Percentiles rank a stretch among this genome's conserved stretches.
phyloP scores from a whole-genome alignment of 1,139 yeast species.

The Candida sp. region DNA sequence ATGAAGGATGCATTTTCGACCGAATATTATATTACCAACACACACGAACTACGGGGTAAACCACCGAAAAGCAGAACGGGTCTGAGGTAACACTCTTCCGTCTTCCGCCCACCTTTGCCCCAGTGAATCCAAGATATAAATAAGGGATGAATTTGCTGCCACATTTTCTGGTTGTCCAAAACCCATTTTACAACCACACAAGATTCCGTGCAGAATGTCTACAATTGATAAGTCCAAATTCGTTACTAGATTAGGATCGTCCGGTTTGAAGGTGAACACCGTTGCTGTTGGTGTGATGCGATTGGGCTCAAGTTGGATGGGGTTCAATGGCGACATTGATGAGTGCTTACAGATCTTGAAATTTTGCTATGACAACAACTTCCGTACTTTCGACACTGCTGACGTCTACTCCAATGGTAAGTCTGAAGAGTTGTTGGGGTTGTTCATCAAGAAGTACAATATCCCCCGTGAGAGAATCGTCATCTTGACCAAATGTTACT shows the following conservation, averaged over 20 bases:
- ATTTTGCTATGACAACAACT: constrained; percentile 49
- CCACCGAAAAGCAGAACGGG: no score
- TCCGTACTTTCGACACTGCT: constrained; percentile 44
- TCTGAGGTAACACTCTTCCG: no score
- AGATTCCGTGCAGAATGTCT: constrained; percentile 14
- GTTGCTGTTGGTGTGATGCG: constrained; percentile 8
- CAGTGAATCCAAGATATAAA: no score
- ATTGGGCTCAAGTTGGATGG: constrained; percentile 7
- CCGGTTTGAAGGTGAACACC: constrained; percentile 7
- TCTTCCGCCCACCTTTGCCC: no score
- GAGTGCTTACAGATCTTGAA: constrained; percentile 38
- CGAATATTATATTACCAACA: no score
- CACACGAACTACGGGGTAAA: no score
- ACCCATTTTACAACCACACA: no score
- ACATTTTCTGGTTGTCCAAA: no score
- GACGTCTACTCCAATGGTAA: constrained; percentile 31
- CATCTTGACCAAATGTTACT: constrained; percentile 43
- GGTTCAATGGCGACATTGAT: constrained; percentile 12
- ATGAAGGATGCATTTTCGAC: no score
- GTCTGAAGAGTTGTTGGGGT: constrained; percentile 23
- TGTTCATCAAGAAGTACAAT: constrained; percentile 22
- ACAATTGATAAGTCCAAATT: constrained; percentile 6
- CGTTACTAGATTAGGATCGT: constrained; percentile 4
- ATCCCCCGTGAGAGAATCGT: constrained; percentile 14
- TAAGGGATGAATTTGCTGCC: no score